Evolutionary conservation across 2,329 filamentous ascomycete genomes (phyloP).

Genomic region (Beauveria sp.): DNA sequence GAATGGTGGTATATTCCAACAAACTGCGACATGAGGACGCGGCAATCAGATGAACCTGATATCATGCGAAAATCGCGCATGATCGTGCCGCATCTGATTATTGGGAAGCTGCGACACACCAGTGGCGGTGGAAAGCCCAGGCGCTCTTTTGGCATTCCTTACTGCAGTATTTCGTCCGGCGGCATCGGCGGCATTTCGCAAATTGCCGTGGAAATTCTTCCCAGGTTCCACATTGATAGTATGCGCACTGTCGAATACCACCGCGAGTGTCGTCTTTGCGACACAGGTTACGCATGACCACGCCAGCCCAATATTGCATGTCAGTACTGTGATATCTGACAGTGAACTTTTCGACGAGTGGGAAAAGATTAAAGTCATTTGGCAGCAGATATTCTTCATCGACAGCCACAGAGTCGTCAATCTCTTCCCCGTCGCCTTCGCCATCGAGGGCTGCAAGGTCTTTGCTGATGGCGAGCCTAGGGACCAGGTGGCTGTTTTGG

Average conservation of each 20-base stretch:
- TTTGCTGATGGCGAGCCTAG: constrained; percentile 79
- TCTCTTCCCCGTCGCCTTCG: constrained; percentile 41
- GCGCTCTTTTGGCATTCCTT: constrained; percentile 99
- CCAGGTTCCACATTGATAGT: constrained; percentile 98
- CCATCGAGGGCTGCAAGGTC: constrained; percentile 76
- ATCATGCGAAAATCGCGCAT: constrained; percentile 12
- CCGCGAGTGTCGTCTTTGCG: constrained; percentile 93
- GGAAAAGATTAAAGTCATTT: constrained; percentile 97
- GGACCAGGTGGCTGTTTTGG: constrained; percentile 88
- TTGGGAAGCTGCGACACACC: constrained; percentile 74
- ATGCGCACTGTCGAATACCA: constrained; percentile 93
- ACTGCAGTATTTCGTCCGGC: constrained; percentile 97
- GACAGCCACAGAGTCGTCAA: constrained; percentile 52
- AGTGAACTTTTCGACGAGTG: constrained; percentile 95
- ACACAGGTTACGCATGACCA: constrained; percentile 97
- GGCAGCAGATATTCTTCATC: constrained; percentile 84
- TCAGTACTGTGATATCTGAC: constrained; percentile 89
- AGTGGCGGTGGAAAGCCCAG: constrained; percentile 96
- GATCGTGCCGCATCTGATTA: constrained; percentile 20
- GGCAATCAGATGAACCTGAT: constrained; percentile 20
- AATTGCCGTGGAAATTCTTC: constrained; percentile 95
- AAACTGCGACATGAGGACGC: constrained; percentile 15
- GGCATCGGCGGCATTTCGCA: constrained; percentile 92
- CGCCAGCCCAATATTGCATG: constrained; percentile 99
- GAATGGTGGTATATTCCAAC: constrained; percentile 25